A percentile compares a stretch with the other conserved stretches of the same genome.
Conservation (phyloP, 345 rosid species). For the Excoecaria cochinchinensis region DNA sequence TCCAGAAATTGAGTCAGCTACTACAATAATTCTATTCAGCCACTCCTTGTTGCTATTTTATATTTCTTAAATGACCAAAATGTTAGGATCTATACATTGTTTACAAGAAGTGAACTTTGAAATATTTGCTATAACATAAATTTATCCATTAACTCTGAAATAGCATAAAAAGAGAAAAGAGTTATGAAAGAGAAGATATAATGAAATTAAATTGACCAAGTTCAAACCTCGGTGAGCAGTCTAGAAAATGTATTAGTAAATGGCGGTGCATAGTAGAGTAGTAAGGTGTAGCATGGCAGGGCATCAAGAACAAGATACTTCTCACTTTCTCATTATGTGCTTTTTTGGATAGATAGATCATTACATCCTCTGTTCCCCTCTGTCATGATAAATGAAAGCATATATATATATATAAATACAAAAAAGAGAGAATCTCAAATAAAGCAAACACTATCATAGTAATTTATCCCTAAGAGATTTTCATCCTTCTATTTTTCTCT, state of each 20-base stretch:
- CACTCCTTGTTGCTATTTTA: too few relatives aligned
- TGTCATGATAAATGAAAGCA: conserved; percentile 33
- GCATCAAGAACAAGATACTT: conserved; percentile 79
- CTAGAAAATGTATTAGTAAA: conserved; percentile 72
- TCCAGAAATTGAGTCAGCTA: too few relatives aligned
- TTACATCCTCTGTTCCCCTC: conserved; percentile 97
- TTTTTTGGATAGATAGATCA: conserved; percentile 80
- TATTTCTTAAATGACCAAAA: too few relatives aligned
- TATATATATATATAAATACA: too few relatives aligned
- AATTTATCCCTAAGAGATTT: not conserved
- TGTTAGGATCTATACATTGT: too few relatives aligned
- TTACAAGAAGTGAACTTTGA: too few relatives aligned
- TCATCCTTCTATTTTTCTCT: not conserved
- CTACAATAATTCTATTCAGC: too few relatives aligned
- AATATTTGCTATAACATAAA: too few relatives aligned
- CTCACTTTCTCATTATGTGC: conserved; percentile 56
- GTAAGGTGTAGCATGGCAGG: conserved; percentile 93
- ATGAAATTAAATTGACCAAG: not conserved
- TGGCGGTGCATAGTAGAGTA: conserved; percentile 68
- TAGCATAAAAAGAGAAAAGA: not conserved
- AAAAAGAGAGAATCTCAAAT: not conserved
- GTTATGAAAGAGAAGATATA: conserved; percentile 12
- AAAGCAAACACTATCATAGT: not conserved
- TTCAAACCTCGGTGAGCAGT: conserved; percentile 83
- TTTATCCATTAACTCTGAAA: too few relatives aligned